phyloP scores from a whole-genome alignment of 257 asterid genomes.

The Scutellaria galericulata region DNA sequence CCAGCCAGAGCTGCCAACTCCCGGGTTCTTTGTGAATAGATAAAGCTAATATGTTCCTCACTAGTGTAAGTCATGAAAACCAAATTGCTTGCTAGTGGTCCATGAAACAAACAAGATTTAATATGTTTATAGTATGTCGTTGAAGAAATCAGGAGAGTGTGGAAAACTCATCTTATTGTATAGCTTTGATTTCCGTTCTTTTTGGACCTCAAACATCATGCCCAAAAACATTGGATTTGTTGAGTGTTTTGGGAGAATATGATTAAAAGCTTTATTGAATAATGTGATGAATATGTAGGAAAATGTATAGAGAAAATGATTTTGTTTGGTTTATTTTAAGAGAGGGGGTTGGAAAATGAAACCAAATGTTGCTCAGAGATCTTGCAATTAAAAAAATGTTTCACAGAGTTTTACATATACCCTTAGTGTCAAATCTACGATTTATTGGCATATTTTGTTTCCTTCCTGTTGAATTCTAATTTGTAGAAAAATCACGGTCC shows the following conservation, averaged over 20 bases:
- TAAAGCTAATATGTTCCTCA: slow-evolving; percentile 7
- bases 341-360: background rate
- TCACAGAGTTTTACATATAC: background rate
- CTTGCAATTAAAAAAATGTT: background rate
- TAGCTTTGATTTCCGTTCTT: background rate
- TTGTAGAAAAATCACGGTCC: slow-evolving; percentile 6
- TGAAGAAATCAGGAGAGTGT: slow-evolving; percentile 17
- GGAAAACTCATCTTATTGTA: background rate
- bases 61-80: slow-evolving; percentile 17
- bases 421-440: slow-evolving; percentile 23
- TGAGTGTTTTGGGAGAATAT: background rate
- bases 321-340: background rate
- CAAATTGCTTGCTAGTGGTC: slow-evolving; percentile 23
- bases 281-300: background rate
- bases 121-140: background rate
- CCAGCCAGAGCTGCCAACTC: background rate
- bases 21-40: background rate
- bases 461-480: slow-evolving; percentile 11
- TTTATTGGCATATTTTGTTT: slow-evolving; percentile 9
- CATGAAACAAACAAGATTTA: slow-evolving; percentile 20
- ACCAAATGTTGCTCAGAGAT: slow-evolving; percentile 1
- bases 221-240: slow-evolving; percentile 15
- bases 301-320: background rate
- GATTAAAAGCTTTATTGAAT: background rate
- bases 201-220: slow-evolving; percentile 1